Conservation (phyloP, 805 yeast genomes). For the Cyberlindnera mrakii region DNA sequence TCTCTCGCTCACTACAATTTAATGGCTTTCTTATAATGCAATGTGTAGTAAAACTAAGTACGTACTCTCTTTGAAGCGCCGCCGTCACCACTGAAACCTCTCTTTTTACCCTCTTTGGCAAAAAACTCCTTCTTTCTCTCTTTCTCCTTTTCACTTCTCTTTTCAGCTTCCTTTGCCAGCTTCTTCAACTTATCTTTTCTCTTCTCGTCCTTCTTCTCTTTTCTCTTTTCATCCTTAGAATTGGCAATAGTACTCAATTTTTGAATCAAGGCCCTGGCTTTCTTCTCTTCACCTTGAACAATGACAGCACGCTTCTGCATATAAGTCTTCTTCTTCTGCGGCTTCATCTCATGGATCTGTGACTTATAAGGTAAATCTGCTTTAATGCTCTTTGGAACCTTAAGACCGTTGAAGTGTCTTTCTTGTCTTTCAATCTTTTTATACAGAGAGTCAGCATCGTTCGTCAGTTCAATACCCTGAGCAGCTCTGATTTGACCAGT, state of each 20-base stretch:
- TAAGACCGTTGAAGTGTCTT: slow-evolving; percentile 80
- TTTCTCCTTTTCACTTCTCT: slow-evolving; percentile 65
- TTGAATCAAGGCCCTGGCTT: slow-evolving; percentile 83
- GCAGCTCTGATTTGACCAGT: slow-evolving; percentile 92
- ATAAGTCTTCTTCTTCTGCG: slow-evolving; percentile 78
- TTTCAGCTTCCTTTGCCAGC: slow-evolving; percentile 67
- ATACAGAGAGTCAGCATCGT: slow-evolving; percentile 44
- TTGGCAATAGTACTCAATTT: slow-evolving; percentile 79
- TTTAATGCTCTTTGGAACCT: slow-evolving; percentile 76
- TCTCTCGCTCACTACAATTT: no score
- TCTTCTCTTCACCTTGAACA: slow-evolving; percentile 86
- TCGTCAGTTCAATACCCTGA: slow-evolving; percentile 57
- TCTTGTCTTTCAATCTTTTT: slow-evolving; percentile 76
- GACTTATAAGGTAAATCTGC: slow-evolving; percentile 84
- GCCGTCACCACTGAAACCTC: slow-evolving; percentile 32
- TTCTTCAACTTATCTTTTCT: slow-evolving; percentile 70
- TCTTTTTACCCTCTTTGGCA: slow-evolving; percentile 61
- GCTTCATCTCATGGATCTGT: slow-evolving; percentile 83
- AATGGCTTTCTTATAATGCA: no score
- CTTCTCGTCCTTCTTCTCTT: slow-evolving; percentile 66
- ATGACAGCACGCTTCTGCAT: slow-evolving; percentile 91
- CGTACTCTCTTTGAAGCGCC: slow-evolving; percentile 26
- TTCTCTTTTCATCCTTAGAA: slow-evolving; percentile 77
- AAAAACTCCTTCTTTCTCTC: slow-evolving; percentile 87
- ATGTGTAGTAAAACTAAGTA: slow-evolving; percentile 4